phyloP scores from a whole-genome alignment of 73 alveolate species.

The Uronychia binucleata region DNA sequence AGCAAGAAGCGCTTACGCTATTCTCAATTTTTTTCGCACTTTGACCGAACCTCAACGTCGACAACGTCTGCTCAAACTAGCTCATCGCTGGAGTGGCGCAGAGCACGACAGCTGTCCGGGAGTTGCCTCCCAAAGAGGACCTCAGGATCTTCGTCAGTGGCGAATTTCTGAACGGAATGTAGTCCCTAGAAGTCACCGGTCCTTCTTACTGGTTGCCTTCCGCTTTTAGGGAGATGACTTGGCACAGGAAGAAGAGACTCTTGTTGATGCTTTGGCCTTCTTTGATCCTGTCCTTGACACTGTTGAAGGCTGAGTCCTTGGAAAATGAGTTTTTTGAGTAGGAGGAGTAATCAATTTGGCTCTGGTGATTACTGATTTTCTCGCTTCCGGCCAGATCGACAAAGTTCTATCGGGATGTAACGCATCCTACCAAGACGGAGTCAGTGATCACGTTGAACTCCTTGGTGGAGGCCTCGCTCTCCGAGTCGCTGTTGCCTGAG shows the following conservation, averaged over 20 bases:
- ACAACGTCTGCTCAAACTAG: constrained; percentile 78
- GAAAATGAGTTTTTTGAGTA: constrained; percentile 16
- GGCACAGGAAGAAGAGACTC: constrained; percentile 76
- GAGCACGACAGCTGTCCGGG: constrained; percentile 93
- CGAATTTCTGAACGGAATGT: constrained; percentile 95
- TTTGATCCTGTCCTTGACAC: constrained; percentile 55
- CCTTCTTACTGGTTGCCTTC: constrained; percentile 65
- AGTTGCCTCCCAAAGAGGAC: constrained; percentile 95
- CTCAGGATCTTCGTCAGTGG: constrained; percentile 95
- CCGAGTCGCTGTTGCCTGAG: neutral
- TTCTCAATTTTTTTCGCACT: constrained; percentile 96
- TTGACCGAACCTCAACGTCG: constrained; percentile 90
- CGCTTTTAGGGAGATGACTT: constrained; percentile 77
- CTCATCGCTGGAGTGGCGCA: constrained; percentile 90
- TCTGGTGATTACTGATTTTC: constrained; percentile 76
- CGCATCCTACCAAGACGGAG: constrained; percentile 35
- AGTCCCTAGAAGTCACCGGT: constrained; percentile 44
- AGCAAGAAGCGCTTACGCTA: too few species aligned
- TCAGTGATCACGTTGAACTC: constrained; percentile 63
- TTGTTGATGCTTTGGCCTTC: constrained; percentile 87
- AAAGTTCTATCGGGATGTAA: constrained; percentile 65
- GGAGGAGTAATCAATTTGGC: neutral
- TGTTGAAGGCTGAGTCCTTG: constrained; percentile 16
- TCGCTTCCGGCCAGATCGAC: constrained; percentile 99
- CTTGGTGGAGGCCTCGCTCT: neutral